These are phyloP conservation scores for Phytophthora colocasiae DNA, from an alignment of 352 stramenopile species.

Conservation along the genomic window DNA sequence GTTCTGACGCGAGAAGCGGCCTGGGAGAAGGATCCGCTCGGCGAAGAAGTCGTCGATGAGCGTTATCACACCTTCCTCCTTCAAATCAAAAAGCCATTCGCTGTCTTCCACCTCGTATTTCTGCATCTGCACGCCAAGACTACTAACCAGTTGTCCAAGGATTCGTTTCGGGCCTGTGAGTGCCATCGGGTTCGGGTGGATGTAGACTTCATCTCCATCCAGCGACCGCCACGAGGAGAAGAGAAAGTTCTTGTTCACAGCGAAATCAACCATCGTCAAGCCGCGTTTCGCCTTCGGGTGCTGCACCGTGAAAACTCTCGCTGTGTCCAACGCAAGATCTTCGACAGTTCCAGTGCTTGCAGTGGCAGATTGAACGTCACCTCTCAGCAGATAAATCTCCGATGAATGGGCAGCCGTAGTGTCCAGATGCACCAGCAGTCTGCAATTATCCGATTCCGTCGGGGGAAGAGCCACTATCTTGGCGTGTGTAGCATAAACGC, in stretches of 20 bases:
- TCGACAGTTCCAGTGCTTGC: constrained; percentile 31
- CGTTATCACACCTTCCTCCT: constrained; percentile 43
- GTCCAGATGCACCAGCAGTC: constrained; percentile 72
- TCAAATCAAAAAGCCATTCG: constrained; percentile 63
- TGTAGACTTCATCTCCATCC: constrained; percentile 64
- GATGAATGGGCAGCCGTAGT: constrained; percentile 60
- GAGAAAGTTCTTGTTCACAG: constrained; percentile 68
- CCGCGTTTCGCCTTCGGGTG: constrained; percentile 38
- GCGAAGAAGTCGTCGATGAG: constrained; percentile 72
- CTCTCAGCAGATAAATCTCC: constrained; percentile 67
- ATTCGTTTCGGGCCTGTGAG: constrained; percentile 67
- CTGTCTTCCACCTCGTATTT: constrained; percentile 65
- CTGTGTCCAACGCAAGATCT: constrained; percentile 55
- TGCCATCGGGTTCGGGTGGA: constrained; percentile 75
- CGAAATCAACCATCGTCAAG: constrained; percentile 78
- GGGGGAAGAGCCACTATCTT: constrained; percentile 67
- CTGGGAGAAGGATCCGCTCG: constrained; percentile 63
- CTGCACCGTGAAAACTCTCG: constrained; percentile 63
- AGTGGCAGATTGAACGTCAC: constrained; percentile 50
- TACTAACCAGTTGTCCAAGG: constrained; percentile 57
- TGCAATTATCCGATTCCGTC: constrained; percentile 65
- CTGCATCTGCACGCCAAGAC: constrained; percentile 71
- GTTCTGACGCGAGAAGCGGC: constrained; percentile 72
- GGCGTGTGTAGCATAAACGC: constrained; percentile 51
- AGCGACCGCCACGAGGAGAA: constrained; percentile 79